Base-by-base conservation (phyloP, 306 rosid genomes). In the Lathyrus aphaca region DNA sequence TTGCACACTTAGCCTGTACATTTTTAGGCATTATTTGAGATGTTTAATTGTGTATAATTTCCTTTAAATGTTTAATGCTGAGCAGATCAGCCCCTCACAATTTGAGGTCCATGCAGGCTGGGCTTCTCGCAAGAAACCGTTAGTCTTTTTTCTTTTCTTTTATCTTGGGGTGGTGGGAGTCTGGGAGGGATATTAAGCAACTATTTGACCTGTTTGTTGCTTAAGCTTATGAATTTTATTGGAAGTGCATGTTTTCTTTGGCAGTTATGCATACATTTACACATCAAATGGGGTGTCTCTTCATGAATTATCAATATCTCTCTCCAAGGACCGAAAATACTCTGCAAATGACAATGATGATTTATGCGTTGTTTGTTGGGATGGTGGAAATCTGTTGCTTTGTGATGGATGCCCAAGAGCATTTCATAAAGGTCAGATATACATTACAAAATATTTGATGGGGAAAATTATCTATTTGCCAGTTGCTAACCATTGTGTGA, bases 351-450 rank as follows among this genome's bases (percentile, higher is more conserved):
- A 90, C 84, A 90, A 90, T 74, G 98, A 93, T 82, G 96, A 93
- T 85, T 44, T 86, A 44, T 93, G 97, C 85, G 68, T 93, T 82
- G 83, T 90, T 80, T 93, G 98, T 82, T 82, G 83, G 83, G 98
- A 93, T 82, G 97, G 97, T 76, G 97, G 98, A 57, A 86, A 88
- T 76, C 90, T 93, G 73, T 74, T 93, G 81, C 97, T 93, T 66
- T 90, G 98, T 78, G 97, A 93, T 82, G 97, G 96, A 66, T 93
- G 98, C 87, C 98, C 97, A 49, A 88, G 97, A 85, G 97, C 97
- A 48, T 90, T 93, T 85, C 98, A 93, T 80, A 88, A 79, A 93
- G 98, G 98, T 93, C 66, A 81, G 85, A 74, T 54, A 68, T 76
- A 67, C 69, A 55, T 79, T 35, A 55, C 15, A 42, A 68, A 42